Evolutionary conservation across 2,329 filamentous ascomycete genomes (phyloP), one percentile per base, ranked within the genome.

Genomic region (Ophiocordyceps robertsii): DNA sequence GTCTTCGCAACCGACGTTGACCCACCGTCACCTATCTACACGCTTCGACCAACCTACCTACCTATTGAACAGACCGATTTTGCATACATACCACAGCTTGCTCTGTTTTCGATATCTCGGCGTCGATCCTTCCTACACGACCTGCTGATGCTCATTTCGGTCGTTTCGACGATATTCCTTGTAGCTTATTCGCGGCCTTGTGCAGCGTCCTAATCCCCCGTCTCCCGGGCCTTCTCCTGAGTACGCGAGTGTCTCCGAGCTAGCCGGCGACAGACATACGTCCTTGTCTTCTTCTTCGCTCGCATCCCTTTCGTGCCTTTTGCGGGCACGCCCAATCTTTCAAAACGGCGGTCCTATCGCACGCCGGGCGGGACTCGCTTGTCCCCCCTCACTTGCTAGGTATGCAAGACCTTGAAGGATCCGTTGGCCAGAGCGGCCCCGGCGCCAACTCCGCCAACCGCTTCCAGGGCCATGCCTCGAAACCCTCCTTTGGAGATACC

Each of bases 371-470:
- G 84, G 85, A 90, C 84, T 82, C 73, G 64, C 77, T 85, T 71
- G 80, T 86, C 81, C 85, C 82, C 68, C 82, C 82, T 73, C 83
- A 88, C 72, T 73, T 87, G 61, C 79, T 90, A 70, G 80, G 78
- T 67, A 95, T 95, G 89, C 89, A 94, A 77, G 84, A 85, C 66
- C 79, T 86, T 65, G 80, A 84, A 56, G 71, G 73, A 52, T 70
- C 74, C 52, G 71, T 76, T 50, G 72, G 68, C 55, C 58, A 60
- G 43, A 54, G 54, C 38, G 52, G 48, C 36, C 51, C 52, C 38
- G 56, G 58, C 38, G 55, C 52, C 38, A 51, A 76, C 68, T 58
- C 72, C 70, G 52, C 74, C 68, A 72, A 60, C 61, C 84, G 77
- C 67, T 82, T 82, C 55, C 69, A 68, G 35, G 79, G 80, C 52